Percentiles rank a stretch among this genome's conserved stretches.
Evolutionary conservation across 2,329 filamentous ascomycete species (phyloP).

Genomic region (Verticillium albo-atrum): DNA sequence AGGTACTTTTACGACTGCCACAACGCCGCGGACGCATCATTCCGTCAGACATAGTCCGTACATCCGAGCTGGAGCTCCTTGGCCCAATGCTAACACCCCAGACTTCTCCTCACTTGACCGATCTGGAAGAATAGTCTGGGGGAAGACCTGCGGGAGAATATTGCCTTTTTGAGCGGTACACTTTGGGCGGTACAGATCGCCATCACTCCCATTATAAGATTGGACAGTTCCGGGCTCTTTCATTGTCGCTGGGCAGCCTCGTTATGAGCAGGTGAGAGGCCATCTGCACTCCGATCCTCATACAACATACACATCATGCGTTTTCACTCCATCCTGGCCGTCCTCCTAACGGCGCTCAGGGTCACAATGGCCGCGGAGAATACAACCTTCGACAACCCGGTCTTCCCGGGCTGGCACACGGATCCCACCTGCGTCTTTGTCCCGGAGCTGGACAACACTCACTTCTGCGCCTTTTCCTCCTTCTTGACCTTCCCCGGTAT

Average conservation of each 20-base stretch:
- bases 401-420: conserved; percentile 45
- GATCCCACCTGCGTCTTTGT: conserved; percentile 42
- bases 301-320: not conserved
- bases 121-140: no score
- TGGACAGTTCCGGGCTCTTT: not conserved
- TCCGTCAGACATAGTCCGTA: not conserved
- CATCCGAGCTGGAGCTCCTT: not conserved
- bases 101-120: no score
- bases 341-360: not conserved
- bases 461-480: conserved; percentile 47
- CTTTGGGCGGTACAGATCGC: not conserved
- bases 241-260: not conserved
- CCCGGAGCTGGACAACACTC: conserved; percentile 33
- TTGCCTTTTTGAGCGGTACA: no score
- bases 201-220: not conserved
- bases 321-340: not conserved
- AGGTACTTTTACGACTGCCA: not conserved
- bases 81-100: not conserved
- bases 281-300: not conserved
- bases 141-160: no score
- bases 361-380: conserved; percentile 7
- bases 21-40: not conserved
- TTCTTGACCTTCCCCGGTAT: conserved; percentile 49
- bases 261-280: not conserved
- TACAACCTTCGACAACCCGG: conserved; percentile 33